Evolutionary conservation across 1,139 yeast genomes (phyloP), one percentile per base, ranked within the genome.

Genomic region (Hansenula anomala): DNA sequence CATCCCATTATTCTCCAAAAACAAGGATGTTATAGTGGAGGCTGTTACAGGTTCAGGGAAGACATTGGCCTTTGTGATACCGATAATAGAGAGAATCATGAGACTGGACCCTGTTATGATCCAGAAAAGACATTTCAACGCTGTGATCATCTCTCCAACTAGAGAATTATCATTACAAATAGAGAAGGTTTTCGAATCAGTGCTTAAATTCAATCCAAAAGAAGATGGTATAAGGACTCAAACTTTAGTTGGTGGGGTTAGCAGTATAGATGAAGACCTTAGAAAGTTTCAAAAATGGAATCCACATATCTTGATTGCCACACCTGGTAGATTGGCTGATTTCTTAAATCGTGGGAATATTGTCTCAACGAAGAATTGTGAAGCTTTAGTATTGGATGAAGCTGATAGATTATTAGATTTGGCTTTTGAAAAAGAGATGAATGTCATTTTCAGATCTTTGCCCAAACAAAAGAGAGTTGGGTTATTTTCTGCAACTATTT

Each of bases 11-110:
- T 77, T 94, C 50, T 64, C 84, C 34, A 82, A 82, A n/a, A 85
- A 90, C 54, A 92, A 92, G 56, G 98, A 92, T 63, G 97, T 92
- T 10, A 95, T 94, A 10, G 97, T 89, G 2, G 96, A 90, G 49
- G 89, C 97, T 0, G 96, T 89, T 2, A 92, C 98, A 0, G 98
- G 98, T 0, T 89, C 97, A 0, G 98, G 98, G 9, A 92, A 92
- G 58, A 92, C 98, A 0, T 62, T 90, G 26, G 87, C 97, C 4
- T 92, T 85, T 61, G 78, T 79, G 9, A 72, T 92, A 4, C 98
- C 98, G 0, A 73, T 89, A 3, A 58, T 90, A 19, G 92, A 89
- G 52, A 78, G 77, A 59, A 61, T 82, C 26, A 62, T 73, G 32
- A 59, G 53, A 39, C 57, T 58, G 15, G 52, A 30, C 51, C 61